Percentiles rank a stretch among this genome's conserved stretches.
Conservation (phyloP, 1,139 yeast genomes). For the Suhomyces chickasaworum region DNA sequence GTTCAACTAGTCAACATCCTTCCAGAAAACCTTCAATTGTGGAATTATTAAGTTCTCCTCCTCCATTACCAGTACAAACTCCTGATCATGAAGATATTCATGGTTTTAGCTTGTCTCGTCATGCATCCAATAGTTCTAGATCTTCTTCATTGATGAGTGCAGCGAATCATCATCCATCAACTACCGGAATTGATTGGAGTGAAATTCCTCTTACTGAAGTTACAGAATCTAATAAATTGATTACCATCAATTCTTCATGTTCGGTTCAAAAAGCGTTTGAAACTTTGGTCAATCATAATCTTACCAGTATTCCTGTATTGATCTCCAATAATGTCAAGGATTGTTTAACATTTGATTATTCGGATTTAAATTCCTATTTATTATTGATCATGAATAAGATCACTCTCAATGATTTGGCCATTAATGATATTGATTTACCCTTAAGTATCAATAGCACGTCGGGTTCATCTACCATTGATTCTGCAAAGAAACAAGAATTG, state of each 20-base stretch:
- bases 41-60: slow-evolving; percentile 81
- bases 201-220: slow-evolving; percentile 70
- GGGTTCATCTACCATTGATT: slow-evolving; percentile 13
- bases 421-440: slow-evolving; percentile 15
- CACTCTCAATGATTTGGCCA: slow-evolving; percentile 38
- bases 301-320: slow-evolving; percentile 84
- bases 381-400: slow-evolving; percentile 72
- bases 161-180: slow-evolving; percentile 15
- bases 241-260: slow-evolving; percentile 59
- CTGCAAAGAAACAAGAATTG: slow-evolving; percentile 28
- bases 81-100: slow-evolving; percentile 36
- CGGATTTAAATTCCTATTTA: slow-evolving; percentile 85
- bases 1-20: slow-evolving; percentile 20
- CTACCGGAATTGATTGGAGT: slow-evolving; percentile 63
- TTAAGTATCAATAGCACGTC: slow-evolving; percentile 11
- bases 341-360: slow-evolving; percentile 85
- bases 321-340: slow-evolving; percentile 43
- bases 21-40: slow-evolving; percentile 75
- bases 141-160: slow-evolving; percentile 22
- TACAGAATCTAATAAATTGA: slow-evolving; percentile 76
- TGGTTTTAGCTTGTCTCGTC: slow-evolving; percentile 47
- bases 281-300: slow-evolving; percentile 64
- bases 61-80: slow-evolving; percentile 51
- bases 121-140: slow-evolving; percentile 42
- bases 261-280: slow-evolving; percentile 90